A percentile compares a stretch with the other conserved stretches of the same genome.
Evolutionary conservation across 352 stramenopile species (phyloP).

Genomic region (Paralagenidium karlingii): DNA sequence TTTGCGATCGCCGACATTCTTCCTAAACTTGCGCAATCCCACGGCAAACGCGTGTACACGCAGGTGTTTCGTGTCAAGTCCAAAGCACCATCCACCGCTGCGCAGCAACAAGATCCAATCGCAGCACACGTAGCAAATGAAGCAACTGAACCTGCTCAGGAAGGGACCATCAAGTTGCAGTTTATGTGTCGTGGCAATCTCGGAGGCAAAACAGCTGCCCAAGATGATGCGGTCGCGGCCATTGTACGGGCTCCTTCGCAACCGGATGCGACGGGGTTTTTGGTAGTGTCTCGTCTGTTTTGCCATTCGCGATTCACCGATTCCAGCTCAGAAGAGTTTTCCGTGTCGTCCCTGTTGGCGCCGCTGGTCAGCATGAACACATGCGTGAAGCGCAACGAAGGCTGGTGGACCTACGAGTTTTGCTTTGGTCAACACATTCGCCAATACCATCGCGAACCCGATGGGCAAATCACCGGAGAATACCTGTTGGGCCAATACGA

Average conservation of each 20-base stretch:
- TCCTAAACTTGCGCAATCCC: conserved; percentile 18
- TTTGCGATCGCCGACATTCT: conserved; percentile 32
- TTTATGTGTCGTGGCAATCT: conserved; percentile 59
- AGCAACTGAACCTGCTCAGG: background rate
- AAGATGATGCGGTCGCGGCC: conserved; percentile 30
- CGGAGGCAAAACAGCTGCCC: too few species aligned
- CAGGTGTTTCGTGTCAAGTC: conserved; percentile 34
- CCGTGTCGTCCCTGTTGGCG: conserved; percentile 33
- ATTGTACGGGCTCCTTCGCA: conserved; percentile 18
- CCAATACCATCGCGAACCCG: conserved; percentile 62
- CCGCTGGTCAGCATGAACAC: conserved; percentile 29
- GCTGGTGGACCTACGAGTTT: conserved; percentile 79
- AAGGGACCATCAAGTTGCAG: conserved; percentile 27
- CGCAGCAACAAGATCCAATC: too few species aligned
- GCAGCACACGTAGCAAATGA: too few species aligned
- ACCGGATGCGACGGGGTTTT: conserved; percentile 21
- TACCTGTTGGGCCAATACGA: conserved; percentile 56
- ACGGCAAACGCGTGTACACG: conserved; percentile 45
- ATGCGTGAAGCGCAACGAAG: conserved; percentile 69
- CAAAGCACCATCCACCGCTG: too few species aligned
- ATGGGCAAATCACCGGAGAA: conserved; percentile 47
- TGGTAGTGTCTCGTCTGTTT: conserved; percentile 52
- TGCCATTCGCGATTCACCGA: conserved; percentile 44
- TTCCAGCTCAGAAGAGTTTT: conserved; percentile 23
- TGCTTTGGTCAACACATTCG: conserved; percentile 56